Conservation (phyloP, 345 rosid species). For the Leavenworthia alabamica region DNA sequence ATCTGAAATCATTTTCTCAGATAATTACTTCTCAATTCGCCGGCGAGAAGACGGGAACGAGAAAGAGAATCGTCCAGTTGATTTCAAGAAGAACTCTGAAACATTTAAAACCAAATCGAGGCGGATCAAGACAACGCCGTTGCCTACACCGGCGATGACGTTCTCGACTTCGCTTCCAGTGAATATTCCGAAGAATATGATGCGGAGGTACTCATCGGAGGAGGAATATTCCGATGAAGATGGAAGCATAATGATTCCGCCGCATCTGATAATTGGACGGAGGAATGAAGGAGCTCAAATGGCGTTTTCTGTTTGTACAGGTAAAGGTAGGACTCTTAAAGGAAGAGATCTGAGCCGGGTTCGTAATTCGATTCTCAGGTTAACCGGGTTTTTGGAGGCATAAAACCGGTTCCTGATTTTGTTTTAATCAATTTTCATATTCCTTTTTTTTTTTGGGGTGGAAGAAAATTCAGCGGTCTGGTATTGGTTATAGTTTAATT, state of each 20-base stretch:
- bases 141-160: not conserved
- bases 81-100: not conserved
- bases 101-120: not conserved
- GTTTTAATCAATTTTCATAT: not conserved
- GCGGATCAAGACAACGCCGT: constrained; percentile 8
- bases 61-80: constrained; percentile 22
- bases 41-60: constrained; percentile 1
- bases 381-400: constrained; percentile 87
- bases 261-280: constrained; percentile 32
- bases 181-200: constrained; percentile 24
- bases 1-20: constrained; percentile 44
- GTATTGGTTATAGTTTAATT: constrained; percentile 8
- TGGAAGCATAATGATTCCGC: constrained; percentile 32
- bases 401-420: constrained; percentile 20
- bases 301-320: constrained; percentile 72
- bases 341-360: constrained; percentile 76
- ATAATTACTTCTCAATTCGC: constrained; percentile 1
- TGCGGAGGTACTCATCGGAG: constrained; percentile 12
- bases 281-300: constrained; percentile 51
- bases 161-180: constrained; percentile 32
- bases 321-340: constrained; percentile 80
- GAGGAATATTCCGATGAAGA: constrained; percentile 27
- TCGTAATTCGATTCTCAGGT: constrained; percentile 68
- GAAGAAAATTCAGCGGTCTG: constrained; percentile 13
- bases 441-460: not conserved